These are phyloP conservation scores for Penicillium argentinense DNA, from an alignment of 495 filamentous ascomycete genomes.

Conservation along the genomic window DNA sequence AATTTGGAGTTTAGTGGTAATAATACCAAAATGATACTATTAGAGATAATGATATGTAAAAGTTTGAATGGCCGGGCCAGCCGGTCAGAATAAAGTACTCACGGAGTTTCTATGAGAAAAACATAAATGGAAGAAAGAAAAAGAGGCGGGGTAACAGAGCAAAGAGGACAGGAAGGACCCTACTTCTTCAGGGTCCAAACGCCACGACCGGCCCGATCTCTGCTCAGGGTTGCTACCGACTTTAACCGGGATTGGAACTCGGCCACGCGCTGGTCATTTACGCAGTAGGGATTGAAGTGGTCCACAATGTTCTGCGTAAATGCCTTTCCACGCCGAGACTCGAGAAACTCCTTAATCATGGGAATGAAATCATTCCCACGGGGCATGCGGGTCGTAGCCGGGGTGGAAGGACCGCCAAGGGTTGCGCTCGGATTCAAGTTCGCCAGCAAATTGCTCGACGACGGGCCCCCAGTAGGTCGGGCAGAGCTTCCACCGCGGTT, in stretches of 20 bases:
- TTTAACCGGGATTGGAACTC: slow-evolving; percentile 66
- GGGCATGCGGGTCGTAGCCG: slow-evolving; percentile 24
- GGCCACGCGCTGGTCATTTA: slow-evolving; percentile 51
- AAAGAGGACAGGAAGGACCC: no score
- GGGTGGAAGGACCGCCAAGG: slow-evolving; percentile 30
- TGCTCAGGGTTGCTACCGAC: slow-evolving; percentile 55
- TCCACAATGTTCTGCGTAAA: slow-evolving; percentile 76
- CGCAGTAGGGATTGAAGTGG: slow-evolving; percentile 70
- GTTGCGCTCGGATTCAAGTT: slow-evolving; percentile 49
- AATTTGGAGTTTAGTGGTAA: no score
- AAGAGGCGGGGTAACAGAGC: no score
- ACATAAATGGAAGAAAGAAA: no score
- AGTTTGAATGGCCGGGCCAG: no score
- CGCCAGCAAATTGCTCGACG: slow-evolving; percentile 58
- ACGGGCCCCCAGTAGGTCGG: slow-evolving; percentile 43
- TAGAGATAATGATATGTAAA: no score
- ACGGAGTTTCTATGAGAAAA: no score
- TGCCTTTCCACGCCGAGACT: slow-evolving; percentile 66
- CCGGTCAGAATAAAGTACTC: no score
- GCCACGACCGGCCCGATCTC: slow-evolving; percentile 53
- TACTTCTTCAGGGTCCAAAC: slow-evolving; percentile 63
- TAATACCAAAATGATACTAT: no score
- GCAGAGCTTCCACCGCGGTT: slow-evolving; percentile 33
- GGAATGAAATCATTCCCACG: slow-evolving; percentile 60
- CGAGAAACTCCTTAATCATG: slow-evolving; percentile 73